Evolutionary conservation across 1,284 basidiomycete genomes (phyloP).

Genomic region (Phellopilus nigrolimitatus): DNA sequence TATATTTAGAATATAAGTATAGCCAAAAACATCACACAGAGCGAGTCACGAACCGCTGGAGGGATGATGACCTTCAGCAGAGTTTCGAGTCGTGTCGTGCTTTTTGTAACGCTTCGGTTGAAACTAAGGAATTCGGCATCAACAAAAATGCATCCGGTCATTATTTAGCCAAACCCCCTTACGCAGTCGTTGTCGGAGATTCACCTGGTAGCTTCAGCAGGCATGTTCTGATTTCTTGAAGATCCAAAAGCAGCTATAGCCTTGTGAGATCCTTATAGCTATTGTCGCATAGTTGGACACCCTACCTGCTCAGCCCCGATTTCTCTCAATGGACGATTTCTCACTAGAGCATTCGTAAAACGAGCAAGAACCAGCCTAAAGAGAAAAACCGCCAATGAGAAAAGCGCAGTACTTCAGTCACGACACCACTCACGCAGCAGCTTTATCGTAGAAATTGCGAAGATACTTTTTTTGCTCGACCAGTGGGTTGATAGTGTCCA

Average conservation of each 20-base stretch:
- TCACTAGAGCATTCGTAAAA: conserved; percentile 84
- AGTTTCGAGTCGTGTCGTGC: conserved; percentile 78
- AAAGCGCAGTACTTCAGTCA: background rate
- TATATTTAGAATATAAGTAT: conserved; percentile 29
- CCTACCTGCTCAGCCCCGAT: conserved; percentile 89
- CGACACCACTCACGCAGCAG: conserved; percentile 59
- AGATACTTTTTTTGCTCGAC: conserved; percentile 92
- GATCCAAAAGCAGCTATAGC: conserved; percentile 79
- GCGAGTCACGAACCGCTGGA: conserved; percentile 59
- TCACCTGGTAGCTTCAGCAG: conserved; percentile 81
- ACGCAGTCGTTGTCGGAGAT: conserved; percentile 52
- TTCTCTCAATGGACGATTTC: conserved; percentile 82
- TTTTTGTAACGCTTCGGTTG: conserved; percentile 75
- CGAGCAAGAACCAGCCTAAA: conserved; percentile 73
- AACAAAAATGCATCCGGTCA: no score
- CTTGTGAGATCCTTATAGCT: conserved; percentile 13
- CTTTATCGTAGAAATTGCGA: conserved; percentile 89
- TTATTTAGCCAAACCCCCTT: conserved; percentile 24
- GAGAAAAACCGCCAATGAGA: conserved; percentile 12
- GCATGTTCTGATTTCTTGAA: conserved; percentile 83
- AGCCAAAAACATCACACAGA: conserved; percentile 1
- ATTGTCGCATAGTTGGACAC: conserved; percentile 13
- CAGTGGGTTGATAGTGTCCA: conserved; percentile 62
- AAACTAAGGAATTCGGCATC: conserved; percentile 44
- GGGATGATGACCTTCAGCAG: conserved; percentile 92